Conservation (phyloP, 768 basidiomycete genomes). For the Terana coerulea region DNA sequence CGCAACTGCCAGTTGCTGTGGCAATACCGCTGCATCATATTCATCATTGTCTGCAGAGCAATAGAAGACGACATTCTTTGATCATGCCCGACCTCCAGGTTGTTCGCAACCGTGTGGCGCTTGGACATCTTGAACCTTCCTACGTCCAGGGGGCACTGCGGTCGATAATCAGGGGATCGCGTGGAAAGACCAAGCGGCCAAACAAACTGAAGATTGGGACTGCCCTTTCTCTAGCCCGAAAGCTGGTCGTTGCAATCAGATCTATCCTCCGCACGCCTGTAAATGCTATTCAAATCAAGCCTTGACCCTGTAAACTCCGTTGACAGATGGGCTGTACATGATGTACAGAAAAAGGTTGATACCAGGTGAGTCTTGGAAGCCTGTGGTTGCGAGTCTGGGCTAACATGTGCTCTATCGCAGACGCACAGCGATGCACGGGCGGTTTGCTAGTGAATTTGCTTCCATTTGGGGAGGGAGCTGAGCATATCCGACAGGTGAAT, state of each 20-base stretch:
- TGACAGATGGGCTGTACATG: no score
- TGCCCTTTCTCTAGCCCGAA: slow-evolving; percentile 17
- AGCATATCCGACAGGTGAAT: no score
- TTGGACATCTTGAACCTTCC: slow-evolving; percentile 29
- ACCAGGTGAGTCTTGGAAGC: slow-evolving; percentile 2
- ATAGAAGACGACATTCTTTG: slow-evolving; percentile 31
- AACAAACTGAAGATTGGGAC: slow-evolving; percentile 24
- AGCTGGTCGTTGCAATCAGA: slow-evolving; percentile 18
- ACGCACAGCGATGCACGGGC: slow-evolving; percentile 13
- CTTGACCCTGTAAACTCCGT: not conserved
- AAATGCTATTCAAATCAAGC: not conserved
- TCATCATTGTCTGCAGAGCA: no score
- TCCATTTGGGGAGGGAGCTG: not conserved
- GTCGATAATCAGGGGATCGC: no score
- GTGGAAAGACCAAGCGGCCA: slow-evolving; percentile 23
- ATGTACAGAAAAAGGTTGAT: slow-evolving; percentile 13
- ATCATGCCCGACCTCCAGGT: slow-evolving; percentile 27
- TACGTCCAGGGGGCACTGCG: slow-evolving; percentile 10
- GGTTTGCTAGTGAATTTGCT: slow-evolving; percentile 1
- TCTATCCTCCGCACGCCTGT: slow-evolving; percentile 16
- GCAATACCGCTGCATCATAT: no score
- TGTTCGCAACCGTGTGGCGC: slow-evolving; percentile 28
- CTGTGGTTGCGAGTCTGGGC: not conserved
- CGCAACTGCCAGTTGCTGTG: no score
- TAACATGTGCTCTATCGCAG: not conserved